phyloP scores from a whole-genome alignment of 495 filamentous ascomycete genomes.

The Penicillium crystallinum region DNA sequence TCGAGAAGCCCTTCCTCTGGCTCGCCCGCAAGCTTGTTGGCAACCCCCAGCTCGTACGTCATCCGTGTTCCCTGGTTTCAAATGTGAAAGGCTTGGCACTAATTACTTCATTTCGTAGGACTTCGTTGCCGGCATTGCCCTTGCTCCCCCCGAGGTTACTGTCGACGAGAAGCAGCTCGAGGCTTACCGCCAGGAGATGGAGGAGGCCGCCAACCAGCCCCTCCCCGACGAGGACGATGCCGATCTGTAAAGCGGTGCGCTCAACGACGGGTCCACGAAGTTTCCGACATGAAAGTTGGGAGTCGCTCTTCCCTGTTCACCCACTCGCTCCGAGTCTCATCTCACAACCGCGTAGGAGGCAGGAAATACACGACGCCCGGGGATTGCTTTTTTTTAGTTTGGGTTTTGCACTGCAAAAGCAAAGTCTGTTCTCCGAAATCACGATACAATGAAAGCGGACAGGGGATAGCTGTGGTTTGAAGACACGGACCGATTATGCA shows the following conservation, averaged over 20 bases:
- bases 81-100: not conserved
- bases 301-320: constrained; percentile 3
- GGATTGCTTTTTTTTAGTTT: constrained; percentile 9
- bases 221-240: constrained; percentile 95
- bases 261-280: constrained; percentile 10
- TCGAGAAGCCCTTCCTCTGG: constrained; percentile 99
- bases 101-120: constrained; percentile 53
- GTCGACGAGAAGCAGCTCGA: constrained; percentile 78
- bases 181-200: constrained; percentile 86
- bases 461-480: constrained; percentile 33
- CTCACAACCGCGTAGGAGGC: not conserved
- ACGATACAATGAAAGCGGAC: constrained; percentile 44
- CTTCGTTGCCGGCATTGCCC: constrained; percentile 91
- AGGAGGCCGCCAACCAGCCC: constrained; percentile 70
- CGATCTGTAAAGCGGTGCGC: constrained; percentile 50
- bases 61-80: not conserved
- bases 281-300: constrained; percentile 12
- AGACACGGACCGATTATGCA: constrained; percentile 37
- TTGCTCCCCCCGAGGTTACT: constrained; percentile 85
- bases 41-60: constrained; percentile 78
- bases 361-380: constrained; percentile 2
- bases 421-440: constrained; percentile 25
- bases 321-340: not conserved
- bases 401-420: constrained; percentile 18
- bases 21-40: constrained; percentile 97